Percentiles rank a stretch among this genome's conserved stretches.
Evolutionary conservation across 2,329 filamentous ascomycete genomes (phyloP).

Genomic region (Claviceps spartinae): DNA sequence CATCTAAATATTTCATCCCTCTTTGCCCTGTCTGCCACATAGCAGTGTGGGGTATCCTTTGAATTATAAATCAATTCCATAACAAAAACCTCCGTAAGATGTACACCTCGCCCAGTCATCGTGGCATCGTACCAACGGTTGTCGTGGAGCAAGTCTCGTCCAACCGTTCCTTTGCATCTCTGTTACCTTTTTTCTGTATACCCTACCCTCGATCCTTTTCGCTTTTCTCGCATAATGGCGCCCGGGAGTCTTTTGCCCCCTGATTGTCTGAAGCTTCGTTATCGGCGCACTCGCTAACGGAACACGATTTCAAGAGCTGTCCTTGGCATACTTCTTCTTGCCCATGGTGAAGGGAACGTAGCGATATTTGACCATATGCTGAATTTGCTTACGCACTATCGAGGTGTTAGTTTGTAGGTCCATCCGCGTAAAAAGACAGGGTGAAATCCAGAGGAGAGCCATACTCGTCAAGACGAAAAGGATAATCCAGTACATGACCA

Average conservation of each 20-base stretch:
- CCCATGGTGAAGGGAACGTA: conserved; percentile 90
- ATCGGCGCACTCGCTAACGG: neutral
- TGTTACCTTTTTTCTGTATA: neutral
- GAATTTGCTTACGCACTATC: conserved; percentile 96
- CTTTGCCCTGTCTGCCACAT: neutral
- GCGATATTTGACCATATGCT: conserved; percentile 99
- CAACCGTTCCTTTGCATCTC: neutral
- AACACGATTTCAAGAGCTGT: conserved; percentile 29
- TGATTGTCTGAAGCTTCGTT: neutral
- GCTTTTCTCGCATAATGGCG: neutral
- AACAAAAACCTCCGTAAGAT: neutral
- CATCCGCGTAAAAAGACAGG: neutral
- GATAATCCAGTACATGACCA: conserved; percentile 98
- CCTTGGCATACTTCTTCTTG: conserved; percentile 68
- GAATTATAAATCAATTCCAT: conserved; percentile 1
- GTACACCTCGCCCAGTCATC: neutral
- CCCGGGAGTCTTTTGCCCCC: neutral
- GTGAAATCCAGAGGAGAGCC: conserved; percentile 22
- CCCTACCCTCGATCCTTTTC: neutral
- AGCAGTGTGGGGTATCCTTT: neutral
- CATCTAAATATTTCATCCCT: conserved; percentile 1
- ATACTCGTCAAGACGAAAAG: conserved; percentile 88
- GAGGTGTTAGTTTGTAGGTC: neutral
- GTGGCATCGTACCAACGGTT: neutral
- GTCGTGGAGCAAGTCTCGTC: neutral